A percentile compares a stretch with the other conserved stretches of the same genome.
Evolutionary conservation across 257 asterid species (phyloP).

Genomic region (Solanum habrochaites): DNA sequence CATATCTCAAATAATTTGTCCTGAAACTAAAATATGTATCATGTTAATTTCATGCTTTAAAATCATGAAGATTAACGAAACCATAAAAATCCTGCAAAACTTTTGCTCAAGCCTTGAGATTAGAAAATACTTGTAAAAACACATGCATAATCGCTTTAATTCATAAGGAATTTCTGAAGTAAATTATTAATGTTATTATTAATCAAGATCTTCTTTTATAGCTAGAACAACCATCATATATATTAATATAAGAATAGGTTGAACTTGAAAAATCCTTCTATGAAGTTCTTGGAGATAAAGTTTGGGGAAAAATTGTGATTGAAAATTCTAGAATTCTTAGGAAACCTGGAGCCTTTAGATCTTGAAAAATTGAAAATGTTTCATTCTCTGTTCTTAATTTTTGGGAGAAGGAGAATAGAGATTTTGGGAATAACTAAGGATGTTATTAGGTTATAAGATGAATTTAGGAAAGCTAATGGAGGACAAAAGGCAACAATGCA

Average conservation of each 20-base stretch:
- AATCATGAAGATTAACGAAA: too few species aligned
- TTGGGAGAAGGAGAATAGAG: neutral
- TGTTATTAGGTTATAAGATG: neutral
- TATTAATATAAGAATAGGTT: too few species aligned
- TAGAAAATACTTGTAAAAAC: neutral
- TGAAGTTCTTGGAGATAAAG: neutral
- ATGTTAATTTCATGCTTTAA: too few species aligned
- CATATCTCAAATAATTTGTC: neutral
- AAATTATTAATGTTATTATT: too few species aligned
- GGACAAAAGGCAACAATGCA: neutral
- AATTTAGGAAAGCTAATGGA: neutral
- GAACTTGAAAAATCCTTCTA: neutral
- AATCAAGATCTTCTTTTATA: too few species aligned
- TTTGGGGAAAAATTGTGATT: too few species aligned
- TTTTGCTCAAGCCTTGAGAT: neutral
- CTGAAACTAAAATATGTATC: too few species aligned
- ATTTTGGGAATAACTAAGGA: neutral
- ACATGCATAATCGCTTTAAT: neutral
- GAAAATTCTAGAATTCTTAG: too few species aligned
- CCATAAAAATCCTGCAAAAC: too few species aligned
- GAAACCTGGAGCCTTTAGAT: neutral
- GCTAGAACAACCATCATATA: too few species aligned
- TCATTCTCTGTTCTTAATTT: neutral
- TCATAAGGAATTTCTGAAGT: too few species aligned
- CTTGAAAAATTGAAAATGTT: too few species aligned